Conservation (phyloP, 805 yeast species). For the Wickerhamiella parazyma region DNA sequence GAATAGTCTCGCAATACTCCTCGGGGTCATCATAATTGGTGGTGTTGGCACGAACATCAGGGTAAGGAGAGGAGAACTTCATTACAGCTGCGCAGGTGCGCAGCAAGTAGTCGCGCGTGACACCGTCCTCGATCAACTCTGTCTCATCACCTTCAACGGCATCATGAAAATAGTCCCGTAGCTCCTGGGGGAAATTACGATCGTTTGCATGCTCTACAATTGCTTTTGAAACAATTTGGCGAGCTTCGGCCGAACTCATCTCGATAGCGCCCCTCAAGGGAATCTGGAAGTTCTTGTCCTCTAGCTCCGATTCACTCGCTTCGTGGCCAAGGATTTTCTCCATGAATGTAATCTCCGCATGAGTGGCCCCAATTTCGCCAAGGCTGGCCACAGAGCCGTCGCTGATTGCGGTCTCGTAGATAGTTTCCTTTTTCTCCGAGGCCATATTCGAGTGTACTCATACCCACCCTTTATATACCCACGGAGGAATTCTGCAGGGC, state of each 20-base stretch:
- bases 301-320: neutral
- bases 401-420: too few relatives aligned
- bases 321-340: constrained; percentile 2
- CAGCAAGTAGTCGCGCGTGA: constrained; percentile 11
- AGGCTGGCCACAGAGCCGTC: too few relatives aligned
- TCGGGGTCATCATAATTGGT: constrained; percentile 36
- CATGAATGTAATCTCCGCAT: constrained; percentile 1
- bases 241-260: neutral
- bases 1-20: constrained; percentile 35
- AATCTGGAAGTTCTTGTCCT: neutral
- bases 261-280: neutral
- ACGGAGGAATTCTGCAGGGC: too few relatives aligned
- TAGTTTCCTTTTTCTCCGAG: too few relatives aligned
- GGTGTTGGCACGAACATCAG: constrained; percentile 45
- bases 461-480: too few relatives aligned
- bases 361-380: too few relatives aligned
- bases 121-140: neutral
- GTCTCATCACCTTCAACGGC: constrained; percentile 1
- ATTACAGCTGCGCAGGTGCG: constrained; percentile 33
- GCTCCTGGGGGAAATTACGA: constrained; percentile 3
- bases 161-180: constrained; percentile 1
- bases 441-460: too few relatives aligned
- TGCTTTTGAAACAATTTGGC: neutral
- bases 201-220: constrained; percentile 4
- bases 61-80: constrained; percentile 38